Evolutionary conservation across 78 protist genomes (phyloP), one percentile per base, ranked within the genome.

Genomic region (Dictyostelium citrinum): DNA sequence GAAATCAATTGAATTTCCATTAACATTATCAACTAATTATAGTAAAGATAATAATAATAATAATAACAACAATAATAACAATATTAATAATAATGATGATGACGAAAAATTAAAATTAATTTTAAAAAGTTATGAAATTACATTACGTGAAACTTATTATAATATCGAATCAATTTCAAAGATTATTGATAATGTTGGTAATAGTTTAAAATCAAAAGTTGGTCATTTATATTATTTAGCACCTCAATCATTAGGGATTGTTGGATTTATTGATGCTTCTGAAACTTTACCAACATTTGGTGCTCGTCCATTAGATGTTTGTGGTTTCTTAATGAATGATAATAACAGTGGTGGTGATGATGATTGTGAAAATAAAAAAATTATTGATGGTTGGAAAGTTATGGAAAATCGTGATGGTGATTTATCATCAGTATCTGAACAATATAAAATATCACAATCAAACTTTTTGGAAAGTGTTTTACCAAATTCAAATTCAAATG

Each of bases 241-340:
- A 3, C 29, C 46, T 5, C 61, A 82, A 4, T 55, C 81, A 51
- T 43, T 83, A 8, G 97, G 95, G 31, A 55, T 90, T 24, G 86
- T 95, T n/a, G 95, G 95, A 0, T 84, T 95, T 43, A 71, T 95
- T 1, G 97, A 95, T 55, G 97, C 95, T 7, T 95, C 97, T 10
- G 97, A 95, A 70, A 84, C 86, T 29, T 82, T 90, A 1, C 93
- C 86, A n/a, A 95, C 97, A 29, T 95, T 81, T 82, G 97, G 97
- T 33, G 91, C 92, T 7, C 55, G 71, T 35, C 49, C 58, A n/a
- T 67, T 64, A 49, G 90, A 95, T 70, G 95, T 95, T 10, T 88
- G 85, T 74, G 95, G 91, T 27, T 95, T 82, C 37, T 27, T 95
- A 14, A 24, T 75, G 33, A 74, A 83, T 31, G 81, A 60, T 12